Evolutionary conservation across 2,329 filamentous ascomycete genomes (phyloP), one percentile per base, ranked within the genome.

Genomic region (Myriosclerotinia curreyana): DNA sequence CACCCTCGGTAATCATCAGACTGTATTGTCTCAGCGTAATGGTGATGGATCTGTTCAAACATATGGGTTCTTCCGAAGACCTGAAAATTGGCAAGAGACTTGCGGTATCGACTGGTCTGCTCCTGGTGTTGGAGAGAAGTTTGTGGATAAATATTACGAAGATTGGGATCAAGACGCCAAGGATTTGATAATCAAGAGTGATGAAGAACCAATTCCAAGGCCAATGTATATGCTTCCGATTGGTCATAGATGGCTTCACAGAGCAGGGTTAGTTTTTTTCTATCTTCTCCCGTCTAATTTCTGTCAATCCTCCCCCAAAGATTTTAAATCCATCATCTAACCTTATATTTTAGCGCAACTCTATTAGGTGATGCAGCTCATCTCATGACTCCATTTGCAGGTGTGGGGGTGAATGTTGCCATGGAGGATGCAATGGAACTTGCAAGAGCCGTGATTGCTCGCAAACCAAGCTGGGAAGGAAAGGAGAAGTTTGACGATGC

Each of bases 291-390:
- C 51, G 40, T 66, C 9, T 53, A 58, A 55, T 55, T 38, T 56
- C 55, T 52, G 42, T n/a, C 20, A 17, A 48, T 55, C 53, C 55
- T 4, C 36, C 55, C 15, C 25, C 20, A 15, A 40, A 36, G 34
- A 52, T 25, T 20, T 14, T 4, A 38, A 25, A 36, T 3, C 14
- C 31, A 34, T 56, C n/a, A 36, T 25, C 58, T 82, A 78, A 78
- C 65, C 72, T 34, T 67, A 71, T 66, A 71, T 25, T 67, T 71
- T 17, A 78, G 79, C 5, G 71, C 79, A 17, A 80, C 80, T 1
- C 70, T 83, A 38, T 69, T 82, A n/a, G 81, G 81, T 4, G 79
- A 82, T 68, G 78, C 79, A 6, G 79, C 79, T 12, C 79, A 82
- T 68, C 65, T 81, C 11, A 78, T 79, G 76, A 76, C 76, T 3